A percentile compares a stretch with the other conserved stretches of the same genome.
phyloP scores from a whole-genome alignment of 1,139 yeast genomes.

The Yamadazyma blattariae region DNA sequence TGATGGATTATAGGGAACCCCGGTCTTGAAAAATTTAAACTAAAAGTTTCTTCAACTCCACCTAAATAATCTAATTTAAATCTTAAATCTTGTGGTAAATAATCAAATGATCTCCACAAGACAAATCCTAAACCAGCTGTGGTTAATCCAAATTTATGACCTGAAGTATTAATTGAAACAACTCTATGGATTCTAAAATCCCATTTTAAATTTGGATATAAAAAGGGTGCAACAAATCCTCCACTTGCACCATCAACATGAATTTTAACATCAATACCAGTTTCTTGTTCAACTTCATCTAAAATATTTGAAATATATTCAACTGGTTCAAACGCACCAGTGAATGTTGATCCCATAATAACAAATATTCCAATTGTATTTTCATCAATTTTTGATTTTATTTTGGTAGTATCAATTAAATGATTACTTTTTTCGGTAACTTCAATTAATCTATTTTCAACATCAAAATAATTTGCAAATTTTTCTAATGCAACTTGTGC shows the following conservation, averaged over 20 bases:
- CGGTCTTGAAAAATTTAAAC: conserved; percentile 86
- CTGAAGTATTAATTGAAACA: conserved; percentile 84
- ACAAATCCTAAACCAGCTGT: conserved; percentile 95
- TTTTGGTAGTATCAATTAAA: conserved; percentile 57
- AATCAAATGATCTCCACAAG: conserved; percentile 65
- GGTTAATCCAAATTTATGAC: conserved; percentile 89
- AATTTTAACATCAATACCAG: conserved; percentile 69
- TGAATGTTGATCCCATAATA: conserved; percentile 86
- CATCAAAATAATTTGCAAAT: conserved; percentile 91
- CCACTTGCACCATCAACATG: conserved; percentile 96
- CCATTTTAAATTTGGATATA: conserved; percentile 75
- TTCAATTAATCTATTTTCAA: conserved; percentile 74
- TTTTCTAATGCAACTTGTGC: conserved; percentile 94
- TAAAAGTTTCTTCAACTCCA: conserved; percentile 84
- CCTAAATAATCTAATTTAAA: conserved; percentile 85
- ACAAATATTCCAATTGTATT: conserved; percentile 92
- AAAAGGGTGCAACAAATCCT: conserved; percentile 82
- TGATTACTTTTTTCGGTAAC: conserved; percentile 60
- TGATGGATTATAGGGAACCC: conserved; percentile 90
- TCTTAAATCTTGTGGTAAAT: conserved; percentile 67
- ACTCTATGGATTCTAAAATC: conserved; percentile 79
- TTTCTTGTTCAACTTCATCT: conserved; percentile 66
- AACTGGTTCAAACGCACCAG: conserved; percentile 89
- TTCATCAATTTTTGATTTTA: conserved; percentile 72
- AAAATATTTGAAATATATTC: conserved; percentile 54